Evolutionary conservation across 176 grass and related monocot species (phyloP).

Genomic region (Carex kokanica): DNA sequence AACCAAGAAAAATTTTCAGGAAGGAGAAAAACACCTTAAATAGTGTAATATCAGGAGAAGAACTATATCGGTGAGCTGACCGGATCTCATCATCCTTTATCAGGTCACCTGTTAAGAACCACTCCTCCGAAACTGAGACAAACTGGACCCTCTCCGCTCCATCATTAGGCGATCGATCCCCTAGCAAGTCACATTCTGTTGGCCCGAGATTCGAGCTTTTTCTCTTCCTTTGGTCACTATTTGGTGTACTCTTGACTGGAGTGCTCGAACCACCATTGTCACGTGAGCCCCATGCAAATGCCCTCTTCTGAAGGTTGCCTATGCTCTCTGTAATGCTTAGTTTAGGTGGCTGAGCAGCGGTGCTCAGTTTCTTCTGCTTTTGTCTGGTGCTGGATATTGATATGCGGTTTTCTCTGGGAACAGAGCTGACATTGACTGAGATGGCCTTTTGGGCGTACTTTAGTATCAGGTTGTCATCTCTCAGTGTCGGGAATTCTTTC

Average conservation of each 20-base stretch:
- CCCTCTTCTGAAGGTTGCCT: slow-evolving; percentile 84
- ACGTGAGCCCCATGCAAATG: slow-evolving; percentile 82
- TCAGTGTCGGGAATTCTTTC: slow-evolving; percentile 88
- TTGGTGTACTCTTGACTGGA: slow-evolving; percentile 29
- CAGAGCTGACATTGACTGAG: slow-evolving; percentile 55
- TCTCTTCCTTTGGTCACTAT: slow-evolving; percentile 70
- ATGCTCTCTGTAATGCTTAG: slow-evolving; percentile 83
- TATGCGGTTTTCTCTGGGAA: slow-evolving; percentile 58
- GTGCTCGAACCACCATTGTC: slow-evolving; percentile 52
- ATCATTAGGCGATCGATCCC: slow-evolving; percentile 56
- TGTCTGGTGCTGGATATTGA: slow-evolving; percentile 48
- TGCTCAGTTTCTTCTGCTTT: slow-evolving; percentile 61
- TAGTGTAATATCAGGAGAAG: slow-evolving; percentile 89
- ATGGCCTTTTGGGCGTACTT: slow-evolving; percentile 84
- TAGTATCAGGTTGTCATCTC: slow-evolving; percentile 82
- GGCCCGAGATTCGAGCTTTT: slow-evolving; percentile 67
- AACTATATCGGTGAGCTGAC: slow-evolving; percentile 79
- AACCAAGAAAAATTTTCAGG: not conserved
- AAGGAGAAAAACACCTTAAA: slow-evolving; percentile 57
- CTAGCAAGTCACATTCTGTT: slow-evolving; percentile 54
- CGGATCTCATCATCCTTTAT: slow-evolving; percentile 66
- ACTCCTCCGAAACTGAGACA: slow-evolving; percentile 81
- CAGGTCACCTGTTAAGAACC: slow-evolving; percentile 80
- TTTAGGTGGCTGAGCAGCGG: slow-evolving; percentile 43
- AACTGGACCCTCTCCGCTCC: slow-evolving; percentile 75